Percentiles rank a stretch among this genome's conserved stretches.
phyloP scores from a whole-genome alignment of 768 basidiomycete genomes.

The Rhizopogon sp. region DNA sequence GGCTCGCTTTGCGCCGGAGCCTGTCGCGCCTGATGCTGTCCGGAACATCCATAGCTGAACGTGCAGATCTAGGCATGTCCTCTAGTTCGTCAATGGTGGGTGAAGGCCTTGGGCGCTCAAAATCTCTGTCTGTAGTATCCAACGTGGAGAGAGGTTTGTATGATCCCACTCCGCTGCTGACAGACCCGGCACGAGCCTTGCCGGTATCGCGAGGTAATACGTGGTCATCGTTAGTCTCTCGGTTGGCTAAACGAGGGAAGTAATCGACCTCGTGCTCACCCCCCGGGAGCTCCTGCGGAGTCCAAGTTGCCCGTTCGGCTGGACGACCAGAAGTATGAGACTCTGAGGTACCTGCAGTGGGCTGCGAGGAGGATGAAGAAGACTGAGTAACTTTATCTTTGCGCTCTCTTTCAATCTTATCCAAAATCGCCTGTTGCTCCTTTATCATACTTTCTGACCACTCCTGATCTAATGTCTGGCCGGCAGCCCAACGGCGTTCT shows the following conservation, averaged over 20 bases:
- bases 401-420: slow-evolving; percentile 39
- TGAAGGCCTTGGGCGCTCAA: slow-evolving; percentile 16
- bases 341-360: neutral
- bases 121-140: slow-evolving; percentile 15
- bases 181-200: slow-evolving; percentile 23
- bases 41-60: slow-evolving; percentile 16
- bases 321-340: slow-evolving; percentile 9
- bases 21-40: slow-evolving; percentile 20
- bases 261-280: slow-evolving; percentile 18
- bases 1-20: slow-evolving; percentile 29
- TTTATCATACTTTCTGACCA: slow-evolving; percentile 29
- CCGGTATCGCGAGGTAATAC: slow-evolving; percentile 7
- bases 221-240: slow-evolving; percentile 22
- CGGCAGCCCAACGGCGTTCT: slow-evolving; percentile 45
- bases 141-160: slow-evolving; percentile 22
- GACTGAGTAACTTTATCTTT: slow-evolving; percentile 14
- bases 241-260: slow-evolving; percentile 11
- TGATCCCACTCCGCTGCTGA: slow-evolving; percentile 18
- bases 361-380: slow-evolving; percentile 6
- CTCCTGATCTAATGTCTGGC: slow-evolving; percentile 27
- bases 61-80: slow-evolving; percentile 12
- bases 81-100: slow-evolving; percentile 26
- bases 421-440: slow-evolving; percentile 42
- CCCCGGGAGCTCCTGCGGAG: slow-evolving; percentile 15
- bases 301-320: slow-evolving; percentile 12